Percentiles rank a stretch among this genome's conserved stretches.
Conservation (phyloP, 202 grass and related monocot species). For the Saccharum hybrid region DNA sequence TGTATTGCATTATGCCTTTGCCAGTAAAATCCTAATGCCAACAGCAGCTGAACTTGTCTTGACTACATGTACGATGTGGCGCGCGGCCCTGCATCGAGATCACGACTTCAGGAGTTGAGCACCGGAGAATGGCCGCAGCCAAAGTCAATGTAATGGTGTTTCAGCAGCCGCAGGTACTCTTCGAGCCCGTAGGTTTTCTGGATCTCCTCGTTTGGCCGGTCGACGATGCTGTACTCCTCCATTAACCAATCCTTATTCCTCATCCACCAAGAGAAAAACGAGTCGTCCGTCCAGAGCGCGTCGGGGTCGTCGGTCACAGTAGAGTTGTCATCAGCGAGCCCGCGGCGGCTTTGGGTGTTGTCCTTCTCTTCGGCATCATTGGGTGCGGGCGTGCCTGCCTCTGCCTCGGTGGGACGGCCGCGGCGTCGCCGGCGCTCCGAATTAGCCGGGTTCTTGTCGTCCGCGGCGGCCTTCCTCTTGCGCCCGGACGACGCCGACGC, state of each 20-base stretch:
- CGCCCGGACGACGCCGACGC: neutral
- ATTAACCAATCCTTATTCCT: neutral
- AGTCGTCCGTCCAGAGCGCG: neutral
- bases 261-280: neutral
- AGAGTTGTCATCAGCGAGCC: neutral
- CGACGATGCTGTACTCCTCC: neutral
- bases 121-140: neutral
- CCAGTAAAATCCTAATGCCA: neutral
- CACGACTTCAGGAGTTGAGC: neutral
- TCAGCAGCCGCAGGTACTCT: neutral
- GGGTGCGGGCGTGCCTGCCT: neutral
- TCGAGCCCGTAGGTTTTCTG: neutral
- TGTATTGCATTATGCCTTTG: neutral
- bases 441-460: neutral
- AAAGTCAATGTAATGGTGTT: neutral
- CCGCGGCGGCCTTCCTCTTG: conserved; percentile 41
- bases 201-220: neutral
- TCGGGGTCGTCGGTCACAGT: neutral
- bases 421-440: neutral
- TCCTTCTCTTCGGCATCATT: neutral
- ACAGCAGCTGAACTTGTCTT: neutral
- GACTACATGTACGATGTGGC: neutral
- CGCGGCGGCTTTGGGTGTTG: neutral
- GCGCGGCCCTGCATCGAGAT: neutral
- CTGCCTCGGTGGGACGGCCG: neutral